Base-by-base conservation (phyloP, 768 basidiomycete genomes). In the Suillus clintonianus region DNA sequence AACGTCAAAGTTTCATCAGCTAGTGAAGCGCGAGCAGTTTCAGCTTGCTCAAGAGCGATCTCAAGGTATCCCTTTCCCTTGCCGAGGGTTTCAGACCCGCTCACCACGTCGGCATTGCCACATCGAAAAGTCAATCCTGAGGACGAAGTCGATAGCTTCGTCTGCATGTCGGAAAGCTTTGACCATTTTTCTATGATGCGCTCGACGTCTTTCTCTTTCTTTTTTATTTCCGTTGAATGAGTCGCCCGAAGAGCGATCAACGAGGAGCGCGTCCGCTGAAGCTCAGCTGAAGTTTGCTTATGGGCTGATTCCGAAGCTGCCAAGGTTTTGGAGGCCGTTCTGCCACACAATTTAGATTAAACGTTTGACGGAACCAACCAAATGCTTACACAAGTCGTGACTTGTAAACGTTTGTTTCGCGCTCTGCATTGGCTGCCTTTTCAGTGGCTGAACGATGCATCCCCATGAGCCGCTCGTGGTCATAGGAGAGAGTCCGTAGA, bases 131-230 rank as follows among this genome's bases (percentile, higher is more conserved):
- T 67, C 71, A 84, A 68, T 24, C 90, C 89, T 61, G 85, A 81
- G 5, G 82, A 75, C 1, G 79, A 70, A 0, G 76, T 67, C 14
- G 79, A 78, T 6, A 89, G 76, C 72, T 88, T 91, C 0, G 83
- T 73, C 73, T 94, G 93, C 11, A 81, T 72, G 62, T 93, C 92
- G 6, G 85, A 77, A 19, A 94, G 72, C 71, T 88, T 93, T 34
- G 81, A 78, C 90, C 91, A 93, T 66, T 86, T 87, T 56, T 94
- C 92, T 32, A 84, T 67, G 71, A 90, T 86, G 19, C 87, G 83
- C 68, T 94, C 92, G 19, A 88, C 76, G 45, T 95, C 92, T 67
- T 89, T 89, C 68, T 95, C 93, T 69, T 85, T 86, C 80, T 90
- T 91, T 82, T 89, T 93, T 39, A 92, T 72, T 71, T 95, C 94